Conservation (phyloP, 495 filamentous ascomycete species). For the Hyaloscypha hepaticicola region DNA sequence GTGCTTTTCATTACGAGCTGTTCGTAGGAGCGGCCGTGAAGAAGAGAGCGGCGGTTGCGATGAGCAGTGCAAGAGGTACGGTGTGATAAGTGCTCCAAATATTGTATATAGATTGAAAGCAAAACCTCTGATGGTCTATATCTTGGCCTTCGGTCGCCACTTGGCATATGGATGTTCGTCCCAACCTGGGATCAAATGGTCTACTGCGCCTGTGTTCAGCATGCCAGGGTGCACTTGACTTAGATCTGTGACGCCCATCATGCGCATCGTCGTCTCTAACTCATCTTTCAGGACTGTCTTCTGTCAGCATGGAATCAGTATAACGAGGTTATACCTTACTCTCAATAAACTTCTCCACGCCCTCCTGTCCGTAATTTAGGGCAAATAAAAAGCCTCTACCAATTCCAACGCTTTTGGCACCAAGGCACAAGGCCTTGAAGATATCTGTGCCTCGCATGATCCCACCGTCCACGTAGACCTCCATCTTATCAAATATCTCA, state of each 20-base stretch:
- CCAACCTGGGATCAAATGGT: slow-evolving; percentile 59
- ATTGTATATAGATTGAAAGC: not conserved
- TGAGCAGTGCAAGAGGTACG: not conserved
- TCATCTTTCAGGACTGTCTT: slow-evolving; percentile 70
- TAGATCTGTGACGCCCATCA: slow-evolving; percentile 71
- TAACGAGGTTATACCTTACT: slow-evolving; percentile 43
- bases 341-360: slow-evolving; percentile 63
- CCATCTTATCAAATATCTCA: slow-evolving; percentile 59
- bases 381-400: slow-evolving; percentile 63
- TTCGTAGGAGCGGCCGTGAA: not conserved
- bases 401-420: slow-evolving; percentile 62
- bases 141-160: slow-evolving; percentile 36
- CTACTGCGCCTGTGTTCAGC: slow-evolving; percentile 68
- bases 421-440: slow-evolving; percentile 67
- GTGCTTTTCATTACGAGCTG: not conserved
- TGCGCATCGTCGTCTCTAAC: slow-evolving; percentile 74
- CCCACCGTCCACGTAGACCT: slow-evolving; percentile 68
- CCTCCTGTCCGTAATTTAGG: slow-evolving; percentile 70
- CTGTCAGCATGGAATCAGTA: not conserved
- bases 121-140: slow-evolving; percentile 13
- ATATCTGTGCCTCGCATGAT: slow-evolving; percentile 64
- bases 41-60: not conserved
- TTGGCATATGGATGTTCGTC: slow-evolving; percentile 64
- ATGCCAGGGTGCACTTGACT: slow-evolving; percentile 68
- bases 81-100: not conserved